These are phyloP conservation scores for Talaromyces thailandensis DNA, from an alignment of 495 filamentous ascomycete species.

Conservation along the genomic window DNA sequence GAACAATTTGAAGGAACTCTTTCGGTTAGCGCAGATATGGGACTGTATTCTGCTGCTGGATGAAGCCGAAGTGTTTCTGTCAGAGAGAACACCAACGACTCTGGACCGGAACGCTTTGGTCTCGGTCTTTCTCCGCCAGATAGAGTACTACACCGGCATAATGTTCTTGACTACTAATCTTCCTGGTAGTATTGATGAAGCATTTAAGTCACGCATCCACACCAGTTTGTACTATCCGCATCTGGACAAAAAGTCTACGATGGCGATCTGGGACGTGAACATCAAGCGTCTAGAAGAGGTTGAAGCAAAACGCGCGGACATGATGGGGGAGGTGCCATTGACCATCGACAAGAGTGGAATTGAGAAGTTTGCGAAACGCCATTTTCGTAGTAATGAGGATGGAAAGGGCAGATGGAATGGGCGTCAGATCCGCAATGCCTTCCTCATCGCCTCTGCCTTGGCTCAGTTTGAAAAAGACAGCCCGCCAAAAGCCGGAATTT, in stretches of 20 bases:
- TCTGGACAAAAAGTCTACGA: background rate
- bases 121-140: slow-evolving; percentile 38
- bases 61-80: slow-evolving; percentile 50
- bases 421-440: slow-evolving; percentile 37
- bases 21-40: slow-evolving; percentile 34
- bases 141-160: slow-evolving; percentile 51
- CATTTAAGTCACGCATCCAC: slow-evolving; percentile 43
- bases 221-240: slow-evolving; percentile 17
- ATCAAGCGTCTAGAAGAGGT: slow-evolving; percentile 1
- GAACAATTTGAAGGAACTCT: slow-evolving; percentile 27
- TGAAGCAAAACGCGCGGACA: too few relatives aligned
- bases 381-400: too few relatives aligned
- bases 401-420: slow-evolving; percentile 28
- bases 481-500: too few relatives aligned
- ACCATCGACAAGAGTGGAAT: slow-evolving; percentile 3
- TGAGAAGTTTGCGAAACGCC: background rate
- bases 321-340: background rate
- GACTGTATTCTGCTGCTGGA: slow-evolving; percentile 44
- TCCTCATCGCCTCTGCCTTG: slow-evolving; percentile 30
- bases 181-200: slow-evolving; percentile 37
- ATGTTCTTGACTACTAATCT: slow-evolving; percentile 50
- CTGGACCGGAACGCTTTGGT: slow-evolving; percentile 42
- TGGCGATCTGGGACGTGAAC: slow-evolving; percentile 8
- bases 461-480: slow-evolving; percentile 7
- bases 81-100: slow-evolving; percentile 28